Evolutionary conservation across 805 yeast species (phyloP).

Genomic region (Starmera caribaea): DNA sequence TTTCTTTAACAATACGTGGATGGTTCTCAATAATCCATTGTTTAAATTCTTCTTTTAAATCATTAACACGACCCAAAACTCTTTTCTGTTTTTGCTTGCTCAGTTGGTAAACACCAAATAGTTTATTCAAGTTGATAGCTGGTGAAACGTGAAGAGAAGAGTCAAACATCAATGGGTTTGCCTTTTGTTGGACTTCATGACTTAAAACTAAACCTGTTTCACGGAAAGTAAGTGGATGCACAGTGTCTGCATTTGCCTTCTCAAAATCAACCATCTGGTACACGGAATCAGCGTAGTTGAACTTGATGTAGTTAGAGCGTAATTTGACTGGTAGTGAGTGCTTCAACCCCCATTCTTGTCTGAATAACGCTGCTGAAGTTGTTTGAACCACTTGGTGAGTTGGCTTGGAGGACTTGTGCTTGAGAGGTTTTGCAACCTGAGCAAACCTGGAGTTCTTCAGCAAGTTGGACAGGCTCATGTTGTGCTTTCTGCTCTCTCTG

Average conservation of each 20-base stretch:
- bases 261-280: constrained; percentile 67
- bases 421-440: constrained; percentile 22
- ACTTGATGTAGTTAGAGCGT: constrained; percentile 48
- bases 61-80: constrained; percentile 20
- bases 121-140: not conserved
- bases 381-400: constrained; percentile 69
- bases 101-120: too few relatives aligned
- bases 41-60: constrained; percentile 42
- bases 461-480: constrained; percentile 11
- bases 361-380: constrained; percentile 47
- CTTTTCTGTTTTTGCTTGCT: not conserved
- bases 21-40: constrained; percentile 42
- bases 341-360: constrained; percentile 75
- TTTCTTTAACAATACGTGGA: constrained; percentile 29
- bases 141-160: not conserved
- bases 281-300: constrained; percentile 57
- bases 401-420: constrained; percentile 28
- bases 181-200: constrained; percentile 12
- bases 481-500: too few relatives aligned
- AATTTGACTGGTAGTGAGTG: constrained; percentile 55
- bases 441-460: constrained; percentile 24
- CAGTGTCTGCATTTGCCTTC: constrained; percentile 45
- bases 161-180: constrained; percentile 25
- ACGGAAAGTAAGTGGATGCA: constrained; percentile 56
- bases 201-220: constrained; percentile 45